phyloP scores from a whole-genome alignment of 2,329 filamentous ascomycete species.

The Talaromyces atroroseus region DNA sequence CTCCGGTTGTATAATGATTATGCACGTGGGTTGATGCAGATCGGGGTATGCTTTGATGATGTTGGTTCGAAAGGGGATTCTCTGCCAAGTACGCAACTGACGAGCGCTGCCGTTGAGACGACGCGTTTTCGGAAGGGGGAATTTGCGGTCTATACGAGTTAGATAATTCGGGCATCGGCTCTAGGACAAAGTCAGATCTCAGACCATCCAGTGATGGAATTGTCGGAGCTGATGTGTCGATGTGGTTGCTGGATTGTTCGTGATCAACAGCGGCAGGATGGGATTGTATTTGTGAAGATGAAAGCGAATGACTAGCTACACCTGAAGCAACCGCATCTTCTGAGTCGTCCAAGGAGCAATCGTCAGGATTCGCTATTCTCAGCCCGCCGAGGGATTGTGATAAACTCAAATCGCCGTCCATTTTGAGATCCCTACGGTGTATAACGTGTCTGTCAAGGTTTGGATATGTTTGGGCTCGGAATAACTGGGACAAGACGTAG shows the following conservation, averaged over 20 bases:
- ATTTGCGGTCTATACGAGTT: conserved; percentile 8
- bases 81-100: conserved; percentile 32
- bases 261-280: conserved; percentile 13
- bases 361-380: conserved; percentile 94
- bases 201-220: conserved; percentile 2
- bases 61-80: conserved; percentile 28
- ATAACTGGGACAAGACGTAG: neutral
- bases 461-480: neutral
- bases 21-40: conserved; percentile 47
- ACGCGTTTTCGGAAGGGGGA: neutral
- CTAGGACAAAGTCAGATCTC: conserved; percentile 17
- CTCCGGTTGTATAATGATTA: conserved; percentile 37
- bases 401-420: conserved; percentile 90
- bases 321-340: conserved; percentile 23
- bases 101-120: conserved; percentile 31
- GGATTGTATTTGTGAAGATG: conserved; percentile 17
- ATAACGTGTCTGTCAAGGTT: neutral
- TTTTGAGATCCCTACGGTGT: conserved; percentile 38
- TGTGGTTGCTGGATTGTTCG: conserved; percentile 14
- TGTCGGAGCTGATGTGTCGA: conserved; percentile 5
- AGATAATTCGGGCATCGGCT: conserved; percentile 6
- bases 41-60: conserved; percentile 33
- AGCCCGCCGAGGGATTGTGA: conserved; percentile 88
- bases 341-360: conserved; percentile 48
- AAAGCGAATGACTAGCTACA: conserved; percentile 2